These are phyloP conservation scores for Apiotrichum montevideense DNA, from an alignment of 1,284 basidiomycete species.

Conservation along the genomic window DNA sequence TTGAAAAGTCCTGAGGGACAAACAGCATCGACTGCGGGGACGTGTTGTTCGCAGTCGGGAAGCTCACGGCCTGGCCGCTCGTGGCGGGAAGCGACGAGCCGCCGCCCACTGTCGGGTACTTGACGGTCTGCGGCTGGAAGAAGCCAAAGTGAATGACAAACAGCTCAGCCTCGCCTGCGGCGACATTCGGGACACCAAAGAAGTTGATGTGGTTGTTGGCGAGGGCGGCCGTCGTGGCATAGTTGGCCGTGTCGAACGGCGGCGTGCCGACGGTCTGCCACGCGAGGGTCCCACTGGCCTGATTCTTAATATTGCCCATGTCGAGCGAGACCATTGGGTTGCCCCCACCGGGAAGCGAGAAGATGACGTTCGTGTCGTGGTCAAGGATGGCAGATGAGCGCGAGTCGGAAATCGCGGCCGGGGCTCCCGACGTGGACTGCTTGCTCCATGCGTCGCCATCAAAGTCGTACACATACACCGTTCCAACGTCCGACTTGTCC, in stretches of 20 bases:
- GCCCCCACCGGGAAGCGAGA: slow-evolving; percentile 31
- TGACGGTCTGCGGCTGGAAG: slow-evolving; percentile 70
- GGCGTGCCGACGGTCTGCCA: slow-evolving; percentile 60
- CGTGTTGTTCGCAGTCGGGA: slow-evolving; percentile 61
- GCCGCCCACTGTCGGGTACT: slow-evolving; percentile 52
- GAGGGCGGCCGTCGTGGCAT: slow-evolving; percentile 35
- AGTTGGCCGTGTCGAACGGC: slow-evolving; percentile 40
- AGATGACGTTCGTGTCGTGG: slow-evolving; percentile 82
- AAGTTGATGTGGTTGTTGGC: slow-evolving; percentile 54
- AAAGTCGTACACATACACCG: slow-evolving; percentile 48
- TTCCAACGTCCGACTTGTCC: slow-evolving; percentile 59
- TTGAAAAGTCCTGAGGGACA: slow-evolving; percentile 71
- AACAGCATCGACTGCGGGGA: slow-evolving; percentile 73
- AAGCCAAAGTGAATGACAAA: slow-evolving; percentile 82
- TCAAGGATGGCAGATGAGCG: slow-evolving; percentile 60
- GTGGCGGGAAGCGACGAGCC: slow-evolving; percentile 62
- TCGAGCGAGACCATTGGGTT: slow-evolving; percentile 56
- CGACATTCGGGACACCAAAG: slow-evolving; percentile 61
- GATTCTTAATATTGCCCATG: slow-evolving; percentile 55
- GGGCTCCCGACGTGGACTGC: slow-evolving; percentile 39
- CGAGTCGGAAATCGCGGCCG: slow-evolving; percentile 31
- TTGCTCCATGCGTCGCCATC: slow-evolving; percentile 42
- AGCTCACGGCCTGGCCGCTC: slow-evolving; percentile 67
- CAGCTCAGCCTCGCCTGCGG: slow-evolving; percentile 64
- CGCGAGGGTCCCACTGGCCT: slow-evolving; percentile 55